These are phyloP conservation scores for Kwoniella pini DNA, from an alignment of 768 basidiomycete genomes.

Conservation along the genomic window DNA sequence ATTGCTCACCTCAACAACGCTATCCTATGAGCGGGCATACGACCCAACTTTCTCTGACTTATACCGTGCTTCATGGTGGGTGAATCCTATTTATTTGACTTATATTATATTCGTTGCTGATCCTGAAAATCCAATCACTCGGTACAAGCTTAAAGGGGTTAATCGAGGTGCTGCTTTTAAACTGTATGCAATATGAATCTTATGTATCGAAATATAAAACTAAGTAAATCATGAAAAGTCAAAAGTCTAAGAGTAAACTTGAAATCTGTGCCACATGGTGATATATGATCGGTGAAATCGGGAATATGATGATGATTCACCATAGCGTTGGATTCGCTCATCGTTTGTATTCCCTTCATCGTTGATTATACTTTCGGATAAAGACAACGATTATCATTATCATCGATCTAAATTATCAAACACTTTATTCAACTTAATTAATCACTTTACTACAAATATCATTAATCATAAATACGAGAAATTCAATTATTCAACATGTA, in stretches of 20 bases:
- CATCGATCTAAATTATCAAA: neutral
- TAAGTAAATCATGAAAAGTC: neutral
- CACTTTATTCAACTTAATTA: neutral
- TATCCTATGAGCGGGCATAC: conserved; percentile 87
- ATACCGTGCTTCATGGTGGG: conserved; percentile 85
- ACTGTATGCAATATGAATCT: too few species aligned
- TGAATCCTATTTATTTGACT: neutral
- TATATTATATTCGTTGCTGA: neutral
- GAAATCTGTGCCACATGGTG: conserved; percentile 18
- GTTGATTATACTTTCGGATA: too few species aligned
- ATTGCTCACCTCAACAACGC: conserved; percentile 78
- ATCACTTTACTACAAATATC: too few species aligned
- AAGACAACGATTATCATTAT: neutral
- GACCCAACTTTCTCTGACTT: conserved; percentile 86
- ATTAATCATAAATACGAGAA: neutral
- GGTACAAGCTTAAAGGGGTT: too few species aligned
- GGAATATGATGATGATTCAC: neutral
- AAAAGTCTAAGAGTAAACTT: too few species aligned
- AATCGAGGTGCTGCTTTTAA: too few species aligned
- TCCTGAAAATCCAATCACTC: too few species aligned
- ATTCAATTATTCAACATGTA: conserved; percentile 18
- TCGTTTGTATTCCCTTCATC: neutral
- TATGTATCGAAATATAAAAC: neutral
- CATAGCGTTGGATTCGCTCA: too few species aligned
- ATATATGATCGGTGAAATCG: conserved; percentile 16